Conservation (phyloP, 2,329 filamentous ascomycete species). For the Cladosporium sp. region DNA sequence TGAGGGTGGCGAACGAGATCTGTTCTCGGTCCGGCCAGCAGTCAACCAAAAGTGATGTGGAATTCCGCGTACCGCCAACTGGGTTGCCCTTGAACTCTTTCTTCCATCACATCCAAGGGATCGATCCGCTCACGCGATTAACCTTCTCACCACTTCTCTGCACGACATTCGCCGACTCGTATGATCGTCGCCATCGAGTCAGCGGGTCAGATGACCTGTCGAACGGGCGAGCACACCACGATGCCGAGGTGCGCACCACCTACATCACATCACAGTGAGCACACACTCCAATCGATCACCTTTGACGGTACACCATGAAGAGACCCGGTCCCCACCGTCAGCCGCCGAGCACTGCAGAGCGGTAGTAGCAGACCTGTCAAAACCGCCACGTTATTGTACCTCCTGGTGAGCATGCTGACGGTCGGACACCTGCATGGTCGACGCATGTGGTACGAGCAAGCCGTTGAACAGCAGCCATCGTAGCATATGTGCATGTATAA, state of each 20-base stretch:
- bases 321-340: not conserved
- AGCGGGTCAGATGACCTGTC: not conserved
- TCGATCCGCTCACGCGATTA: not conserved
- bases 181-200: constrained; percentile 7
- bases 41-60: not conserved
- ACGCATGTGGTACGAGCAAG: not conserved
- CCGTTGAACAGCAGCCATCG: not conserved
- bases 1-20: constrained; percentile 4
- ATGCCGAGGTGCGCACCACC: constrained; percentile 6
- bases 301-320: not conserved
- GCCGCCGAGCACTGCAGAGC: constrained; percentile 3
- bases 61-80: not conserved
- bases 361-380: constrained; percentile 16
- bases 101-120: too few relatives aligned
- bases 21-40: constrained; percentile 1
- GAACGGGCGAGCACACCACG: not conserved
- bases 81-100: not conserved
- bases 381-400: constrained; percentile 4
- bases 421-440: not conserved
- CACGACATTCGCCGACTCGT: not conserved
- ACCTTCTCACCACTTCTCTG: not conserved
- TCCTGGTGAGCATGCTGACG: constrained; percentile 1
- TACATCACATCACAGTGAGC: constrained; percentile 1
- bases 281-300: constrained; percentile 4
- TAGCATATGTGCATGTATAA: constrained; percentile 1